Evolutionary conservation across 371 early-diverging fungal genomes (phyloP).

Genomic region (Blyttiomyces sp.): DNA sequence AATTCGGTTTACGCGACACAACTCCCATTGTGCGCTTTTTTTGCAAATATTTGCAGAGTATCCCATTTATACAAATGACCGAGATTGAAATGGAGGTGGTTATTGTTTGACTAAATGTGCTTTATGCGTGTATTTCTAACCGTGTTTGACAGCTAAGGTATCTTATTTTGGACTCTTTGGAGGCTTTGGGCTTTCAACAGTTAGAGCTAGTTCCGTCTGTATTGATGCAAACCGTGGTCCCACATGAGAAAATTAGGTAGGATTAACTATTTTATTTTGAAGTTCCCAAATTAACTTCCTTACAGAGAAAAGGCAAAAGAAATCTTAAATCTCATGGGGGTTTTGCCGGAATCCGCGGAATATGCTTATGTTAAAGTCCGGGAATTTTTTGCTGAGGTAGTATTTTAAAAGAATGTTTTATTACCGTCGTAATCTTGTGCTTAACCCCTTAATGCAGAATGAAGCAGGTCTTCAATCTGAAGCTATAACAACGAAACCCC

Average conservation of each 20-base stretch:
- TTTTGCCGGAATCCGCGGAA: background rate
- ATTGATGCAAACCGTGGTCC: conserved; percentile 5
- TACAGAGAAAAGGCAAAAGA: conserved; percentile 7
- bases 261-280: too few species aligned
- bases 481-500: too few species aligned
- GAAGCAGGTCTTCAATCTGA: too few species aligned
- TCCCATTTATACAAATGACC: conserved; percentile 1
- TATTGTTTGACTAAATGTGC: background rate
- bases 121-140: background rate
- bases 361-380: background rate
- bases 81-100: conserved; percentile 21
- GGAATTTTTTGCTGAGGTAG: background rate
- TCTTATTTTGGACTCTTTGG: conserved; percentile 18
- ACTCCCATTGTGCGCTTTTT: conserved; percentile 14
- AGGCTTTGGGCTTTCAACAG: conserved; percentile 20
- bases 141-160: background rate
- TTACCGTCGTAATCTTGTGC: too few species aligned
- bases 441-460: too few species aligned
- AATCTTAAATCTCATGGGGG: background rate
- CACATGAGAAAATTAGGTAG: conserved; percentile 1
- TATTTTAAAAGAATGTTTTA: too few species aligned
- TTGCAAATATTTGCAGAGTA: conserved; percentile 25
- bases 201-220: conserved; percentile 32
- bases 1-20: conserved; percentile 31
- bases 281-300: too few species aligned